phyloP scores from a whole-genome alignment of 192 early-diverging fungal genomes.

The Obelidium mucronatum region DNA sequence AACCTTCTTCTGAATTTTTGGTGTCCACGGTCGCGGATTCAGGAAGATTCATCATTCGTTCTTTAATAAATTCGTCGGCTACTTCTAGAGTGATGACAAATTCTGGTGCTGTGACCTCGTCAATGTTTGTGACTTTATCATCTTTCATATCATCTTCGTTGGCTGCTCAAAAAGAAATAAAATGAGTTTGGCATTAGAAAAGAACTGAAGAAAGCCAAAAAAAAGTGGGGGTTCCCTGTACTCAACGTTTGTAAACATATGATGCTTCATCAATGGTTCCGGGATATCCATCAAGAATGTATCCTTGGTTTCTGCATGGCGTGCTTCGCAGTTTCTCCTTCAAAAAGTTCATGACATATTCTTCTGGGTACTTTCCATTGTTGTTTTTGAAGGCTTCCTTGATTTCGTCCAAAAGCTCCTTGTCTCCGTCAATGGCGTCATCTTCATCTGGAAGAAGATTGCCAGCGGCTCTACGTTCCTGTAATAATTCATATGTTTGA shows the following conservation, averaged over 20 bases:
- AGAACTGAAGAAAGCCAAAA: too few relatives aligned
- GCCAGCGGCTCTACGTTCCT: conserved; percentile 48
- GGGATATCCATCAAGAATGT: conserved; percentile 67
- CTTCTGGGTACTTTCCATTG: conserved; percentile 54
- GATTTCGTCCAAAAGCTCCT: conserved; percentile 63
- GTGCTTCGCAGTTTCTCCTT: conserved; percentile 63
- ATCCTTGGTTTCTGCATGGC: conserved; percentile 70
- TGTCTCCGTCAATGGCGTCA: conserved; percentile 59
- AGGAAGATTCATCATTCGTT: conserved; percentile 63
- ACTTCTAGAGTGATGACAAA: conserved; percentile 61
- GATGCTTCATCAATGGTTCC: conserved; percentile 51
- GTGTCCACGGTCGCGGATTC: conserved; percentile 57
- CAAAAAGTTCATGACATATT: conserved; percentile 58
- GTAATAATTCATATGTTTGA: neutral
- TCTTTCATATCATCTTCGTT: conserved; percentile 64
- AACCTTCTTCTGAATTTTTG: conserved; percentile 67
- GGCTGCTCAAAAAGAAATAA: too few relatives aligned
- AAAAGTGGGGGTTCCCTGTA: too few relatives aligned
- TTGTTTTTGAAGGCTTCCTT: conserved; percentile 54
- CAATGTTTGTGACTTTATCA: conserved; percentile 45
- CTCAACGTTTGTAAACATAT: conserved; percentile 57
- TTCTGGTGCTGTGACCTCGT: conserved; percentile 57
- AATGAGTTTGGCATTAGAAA: too few relatives aligned
- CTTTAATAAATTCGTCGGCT: conserved; percentile 61
- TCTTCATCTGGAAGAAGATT: conserved; percentile 34